phyloP scores from a whole-genome alignment of 306 rosid genomes.

The Bauhinia variegata region DNA sequence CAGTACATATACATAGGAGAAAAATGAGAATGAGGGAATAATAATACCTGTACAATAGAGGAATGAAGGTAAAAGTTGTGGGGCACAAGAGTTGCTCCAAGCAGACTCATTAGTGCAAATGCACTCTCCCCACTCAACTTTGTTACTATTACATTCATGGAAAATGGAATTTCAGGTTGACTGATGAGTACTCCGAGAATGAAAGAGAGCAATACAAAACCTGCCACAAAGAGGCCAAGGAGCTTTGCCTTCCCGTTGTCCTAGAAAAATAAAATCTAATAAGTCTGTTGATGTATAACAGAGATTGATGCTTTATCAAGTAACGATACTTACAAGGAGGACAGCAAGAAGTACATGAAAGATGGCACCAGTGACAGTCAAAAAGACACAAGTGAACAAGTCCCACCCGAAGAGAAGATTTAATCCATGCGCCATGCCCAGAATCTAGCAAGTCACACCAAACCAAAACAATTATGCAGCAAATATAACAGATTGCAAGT shows the following conservation, averaged over 20 bases:
- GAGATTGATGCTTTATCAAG: constrained; percentile 12
- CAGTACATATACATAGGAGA: constrained; percentile 10
- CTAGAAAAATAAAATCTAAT: constrained; percentile 51
- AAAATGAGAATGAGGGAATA: constrained; percentile 25
- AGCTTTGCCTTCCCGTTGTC: constrained; percentile 63
- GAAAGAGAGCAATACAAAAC: constrained; percentile 63
- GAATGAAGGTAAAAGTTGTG: constrained; percentile 95
- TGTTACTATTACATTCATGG: constrained; percentile 66
- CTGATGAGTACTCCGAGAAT: constrained; percentile 67
- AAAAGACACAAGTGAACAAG: constrained; percentile 84
- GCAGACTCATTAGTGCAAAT: constrained; percentile 87
- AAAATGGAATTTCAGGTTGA: constrained; percentile 67
- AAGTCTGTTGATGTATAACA: constrained; percentile 22
- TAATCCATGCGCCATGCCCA: constrained; percentile 89
- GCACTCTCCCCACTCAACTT: constrained; percentile 87
- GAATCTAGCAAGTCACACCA: constrained; percentile 58
- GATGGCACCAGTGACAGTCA: constrained; percentile 69
- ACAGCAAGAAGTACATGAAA: constrained; percentile 66
- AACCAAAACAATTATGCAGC: constrained; percentile 30
- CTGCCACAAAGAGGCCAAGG: constrained; percentile 58
- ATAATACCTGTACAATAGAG: constrained; percentile 82
- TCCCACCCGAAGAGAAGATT: constrained; percentile 95
- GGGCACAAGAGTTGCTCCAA: constrained; percentile 95
- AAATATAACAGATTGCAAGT: constrained; percentile 18
- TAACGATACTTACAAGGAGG: constrained; percentile 66